Evolutionary conservation across 768 basidiomycete species (phyloP).

Genomic region (Coprinopsis marcescibilis): DNA sequence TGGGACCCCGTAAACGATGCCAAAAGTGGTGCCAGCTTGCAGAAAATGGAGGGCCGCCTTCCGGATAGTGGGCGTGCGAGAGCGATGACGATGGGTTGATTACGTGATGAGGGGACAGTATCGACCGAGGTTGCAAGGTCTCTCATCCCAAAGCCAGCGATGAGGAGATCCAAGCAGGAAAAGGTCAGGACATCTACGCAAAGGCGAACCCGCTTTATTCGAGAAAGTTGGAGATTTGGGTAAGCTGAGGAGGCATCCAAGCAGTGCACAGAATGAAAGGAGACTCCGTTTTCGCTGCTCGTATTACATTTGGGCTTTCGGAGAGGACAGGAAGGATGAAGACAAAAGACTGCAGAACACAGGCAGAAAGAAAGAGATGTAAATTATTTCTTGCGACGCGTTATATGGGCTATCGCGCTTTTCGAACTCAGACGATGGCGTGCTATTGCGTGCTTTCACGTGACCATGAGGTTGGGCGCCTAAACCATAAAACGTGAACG

Average conservation of each 20-base stretch:
- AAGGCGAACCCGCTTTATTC: too few relatives aligned
- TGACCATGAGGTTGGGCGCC: too few relatives aligned
- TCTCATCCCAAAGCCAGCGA: too few relatives aligned
- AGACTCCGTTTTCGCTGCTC: too few relatives aligned
- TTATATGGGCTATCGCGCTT: slow-evolving; percentile 3
- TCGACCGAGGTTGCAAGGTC: neutral
- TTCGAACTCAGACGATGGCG: slow-evolving; percentile 11
- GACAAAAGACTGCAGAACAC: neutral
- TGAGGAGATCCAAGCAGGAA: too few relatives aligned
- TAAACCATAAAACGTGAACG: too few relatives aligned
- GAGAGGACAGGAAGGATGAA: neutral
- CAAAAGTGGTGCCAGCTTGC: too few relatives aligned
- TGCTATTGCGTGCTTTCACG: slow-evolving; percentile 7
- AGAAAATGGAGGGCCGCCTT: neutral
- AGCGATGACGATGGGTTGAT: neutral
- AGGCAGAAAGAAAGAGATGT: neutral
- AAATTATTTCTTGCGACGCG: slow-evolving; percentile 1
- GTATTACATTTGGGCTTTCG: neutral
- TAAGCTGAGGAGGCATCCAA: too few relatives aligned
- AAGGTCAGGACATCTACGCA: too few relatives aligned
- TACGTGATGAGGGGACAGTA: neutral
- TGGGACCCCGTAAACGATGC: too few relatives aligned
- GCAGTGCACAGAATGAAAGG: too few relatives aligned
- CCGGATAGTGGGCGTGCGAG: neutral
- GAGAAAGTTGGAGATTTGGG: too few relatives aligned